phyloP scores from a whole-genome alignment of 1,139 yeast genomes.

The Candida anutae region DNA sequence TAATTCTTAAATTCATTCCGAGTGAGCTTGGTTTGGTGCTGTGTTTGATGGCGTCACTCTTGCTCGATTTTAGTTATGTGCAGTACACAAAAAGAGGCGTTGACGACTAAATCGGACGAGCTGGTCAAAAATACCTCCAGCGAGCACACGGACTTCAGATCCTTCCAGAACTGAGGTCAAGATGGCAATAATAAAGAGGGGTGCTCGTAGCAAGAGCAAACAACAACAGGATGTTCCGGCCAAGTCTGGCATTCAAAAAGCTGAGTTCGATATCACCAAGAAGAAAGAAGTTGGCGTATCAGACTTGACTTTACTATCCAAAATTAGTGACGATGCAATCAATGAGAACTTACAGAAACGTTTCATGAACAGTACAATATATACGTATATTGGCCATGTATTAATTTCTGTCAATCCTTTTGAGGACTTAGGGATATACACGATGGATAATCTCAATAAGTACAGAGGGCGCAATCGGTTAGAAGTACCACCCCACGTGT shows the following conservation, averaged over 20 bases:
- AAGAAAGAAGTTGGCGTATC: slow-evolving; percentile 97
- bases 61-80: no score
- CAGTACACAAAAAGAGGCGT: slow-evolving; percentile 1
- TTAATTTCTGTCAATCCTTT: slow-evolving; percentile 95
- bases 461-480: slow-evolving; percentile 89
- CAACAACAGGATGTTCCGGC: slow-evolving; percentile 52
- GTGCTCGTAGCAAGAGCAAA: slow-evolving; percentile 55
- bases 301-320: slow-evolving; percentile 82
- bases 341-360: slow-evolving; percentile 87
- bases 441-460: slow-evolving; percentile 62
- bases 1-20: no score
- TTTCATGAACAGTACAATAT: slow-evolving; percentile 82
- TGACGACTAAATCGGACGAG: not conserved
- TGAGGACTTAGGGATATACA: slow-evolving; percentile 91
- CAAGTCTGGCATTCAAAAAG: slow-evolving; percentile 70
- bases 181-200: slow-evolving; percentile 76
- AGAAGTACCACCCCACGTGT: slow-evolving; percentile 98
- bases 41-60: no score
- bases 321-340: slow-evolving; percentile 86
- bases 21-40: no score
- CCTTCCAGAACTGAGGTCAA: not conserved
- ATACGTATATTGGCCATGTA: slow-evolving; percentile 83
- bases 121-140: not conserved
- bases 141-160: not conserved
- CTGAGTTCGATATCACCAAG: slow-evolving; percentile 80